phyloP scores from a whole-genome alignment of 768 basidiomycete species.

The Lanmaoa pseudosensibilis region DNA sequence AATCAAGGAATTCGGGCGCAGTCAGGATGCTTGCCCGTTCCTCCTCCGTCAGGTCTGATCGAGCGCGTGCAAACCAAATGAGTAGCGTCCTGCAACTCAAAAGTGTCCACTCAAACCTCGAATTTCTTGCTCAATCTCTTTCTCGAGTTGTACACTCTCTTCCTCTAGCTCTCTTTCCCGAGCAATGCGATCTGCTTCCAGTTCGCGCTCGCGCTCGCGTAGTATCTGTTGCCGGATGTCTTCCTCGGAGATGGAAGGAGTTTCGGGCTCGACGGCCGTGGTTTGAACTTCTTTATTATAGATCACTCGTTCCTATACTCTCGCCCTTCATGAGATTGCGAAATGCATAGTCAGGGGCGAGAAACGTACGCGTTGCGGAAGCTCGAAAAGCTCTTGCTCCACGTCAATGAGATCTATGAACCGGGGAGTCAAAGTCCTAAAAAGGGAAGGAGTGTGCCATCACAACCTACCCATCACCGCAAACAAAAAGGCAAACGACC shows the following conservation, averaged over 20 bases:
- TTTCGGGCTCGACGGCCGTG: slow-evolving; percentile 57
- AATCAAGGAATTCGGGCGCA: slow-evolving; percentile 91
- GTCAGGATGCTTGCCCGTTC: slow-evolving; percentile 78
- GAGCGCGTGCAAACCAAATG: background rate
- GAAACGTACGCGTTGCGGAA: slow-evolving; percentile 73
- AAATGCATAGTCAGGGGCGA: background rate
- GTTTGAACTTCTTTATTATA: slow-evolving; percentile 90
- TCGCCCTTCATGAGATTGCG: background rate
- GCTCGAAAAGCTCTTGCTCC: slow-evolving; percentile 86
- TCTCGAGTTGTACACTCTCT: slow-evolving; percentile 79
- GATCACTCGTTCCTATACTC: slow-evolving; percentile 65
- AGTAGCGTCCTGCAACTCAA: background rate
- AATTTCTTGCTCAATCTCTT: slow-evolving; percentile 85
- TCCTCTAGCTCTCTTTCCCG: slow-evolving; percentile 80
- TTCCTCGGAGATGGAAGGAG: slow-evolving; percentile 56
- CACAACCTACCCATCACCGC: background rate
- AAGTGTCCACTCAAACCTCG: slow-evolving; percentile 49
- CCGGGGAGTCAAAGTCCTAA: slow-evolving; percentile 62
- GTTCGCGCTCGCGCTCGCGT: slow-evolving; percentile 60
- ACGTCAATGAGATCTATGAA: slow-evolving; percentile 80
- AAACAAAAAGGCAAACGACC: background rate
- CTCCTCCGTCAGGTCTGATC: slow-evolving; percentile 79
- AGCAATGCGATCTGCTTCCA: slow-evolving; percentile 65
- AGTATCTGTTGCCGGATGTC: slow-evolving; percentile 71
- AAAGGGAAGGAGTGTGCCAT: background rate